Evolutionary conservation across 2,329 filamentous ascomycete species (phyloP).

Genomic region (Didymella segeticola): DNA sequence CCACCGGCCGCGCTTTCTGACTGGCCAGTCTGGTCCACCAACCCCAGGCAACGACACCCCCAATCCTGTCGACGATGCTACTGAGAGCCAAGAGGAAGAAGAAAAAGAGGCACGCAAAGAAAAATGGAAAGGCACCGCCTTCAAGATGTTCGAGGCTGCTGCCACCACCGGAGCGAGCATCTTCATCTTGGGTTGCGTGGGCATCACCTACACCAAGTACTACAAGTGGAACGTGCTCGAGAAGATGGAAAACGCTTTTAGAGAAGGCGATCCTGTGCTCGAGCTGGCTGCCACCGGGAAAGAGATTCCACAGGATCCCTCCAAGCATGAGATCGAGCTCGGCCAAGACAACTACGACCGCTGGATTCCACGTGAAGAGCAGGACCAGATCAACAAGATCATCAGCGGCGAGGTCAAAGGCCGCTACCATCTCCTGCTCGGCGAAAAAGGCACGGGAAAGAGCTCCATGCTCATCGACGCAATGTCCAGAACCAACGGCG

Average conservation of each 20-base stretch:
- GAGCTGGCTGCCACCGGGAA: constrained; percentile 62
- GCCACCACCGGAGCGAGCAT: constrained; percentile 60
- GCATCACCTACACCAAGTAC: constrained; percentile 57
- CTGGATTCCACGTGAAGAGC: constrained; percentile 87
- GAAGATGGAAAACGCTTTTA: constrained; percentile 93
- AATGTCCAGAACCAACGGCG: constrained; percentile 90
- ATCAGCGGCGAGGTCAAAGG: constrained; percentile 74
- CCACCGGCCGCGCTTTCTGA: constrained; percentile 34
- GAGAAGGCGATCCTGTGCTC: constrained; percentile 87
- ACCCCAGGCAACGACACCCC: constrained; percentile 48
- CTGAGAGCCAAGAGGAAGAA: constrained; percentile 31
- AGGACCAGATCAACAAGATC: constrained; percentile 81
- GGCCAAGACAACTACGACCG: constrained; percentile 61
- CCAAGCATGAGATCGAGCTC: constrained; percentile 23
- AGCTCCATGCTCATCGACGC: constrained; percentile 95
- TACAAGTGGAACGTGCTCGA: constrained; percentile 92
- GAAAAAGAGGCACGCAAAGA: constrained; percentile 26
- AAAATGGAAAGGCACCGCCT: constrained; percentile 51
- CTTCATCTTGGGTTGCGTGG: constrained; percentile 55
- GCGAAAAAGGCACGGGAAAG: constrained; percentile 96
- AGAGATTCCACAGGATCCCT: constrained; percentile 40
- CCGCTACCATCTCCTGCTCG: constrained; percentile 90
- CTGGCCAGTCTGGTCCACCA: constrained; percentile 45
- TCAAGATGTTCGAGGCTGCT: constrained; percentile 61
- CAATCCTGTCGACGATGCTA: constrained; percentile 48